phyloP scores from a whole-genome alignment of 176 grass and related monocot species.

The bread wheat (Triticum aestivum) region DNA sequence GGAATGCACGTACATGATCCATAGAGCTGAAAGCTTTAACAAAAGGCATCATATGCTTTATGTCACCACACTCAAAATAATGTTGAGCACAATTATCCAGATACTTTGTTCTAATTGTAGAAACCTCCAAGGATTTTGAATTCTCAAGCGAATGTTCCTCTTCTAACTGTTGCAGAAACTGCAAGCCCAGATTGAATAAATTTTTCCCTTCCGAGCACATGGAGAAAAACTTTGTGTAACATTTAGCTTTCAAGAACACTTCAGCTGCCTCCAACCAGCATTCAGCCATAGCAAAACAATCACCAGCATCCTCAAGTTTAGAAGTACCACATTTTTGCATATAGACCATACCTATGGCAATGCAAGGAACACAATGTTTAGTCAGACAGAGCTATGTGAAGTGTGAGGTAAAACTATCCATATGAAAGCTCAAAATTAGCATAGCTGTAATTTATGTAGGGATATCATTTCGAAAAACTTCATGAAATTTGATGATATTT shows the following conservation, averaged over 20 bases:
- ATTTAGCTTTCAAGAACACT: conserved; percentile 65
- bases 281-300: conserved; percentile 56
- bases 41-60: conserved; percentile 60
- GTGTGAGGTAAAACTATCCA: neutral
- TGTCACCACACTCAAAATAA: conserved; percentile 45
- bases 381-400: neutral
- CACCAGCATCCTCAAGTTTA: conserved; percentile 63
- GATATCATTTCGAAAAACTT: neutral
- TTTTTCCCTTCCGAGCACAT: conserved; percentile 56
- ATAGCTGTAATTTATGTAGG: neutral
- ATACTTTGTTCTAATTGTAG: conserved; percentile 37
- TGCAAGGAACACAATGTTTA: neutral
- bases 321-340: conserved; percentile 68
- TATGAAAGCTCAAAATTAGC: neutral
- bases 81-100: conserved; percentile 49
- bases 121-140: conserved; percentile 7
- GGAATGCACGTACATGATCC: conserved; percentile 43
- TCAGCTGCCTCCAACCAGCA: conserved; percentile 59
- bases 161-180: conserved; percentile 50
- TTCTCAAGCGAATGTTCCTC: conserved; percentile 28
- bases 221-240: conserved; percentile 52
- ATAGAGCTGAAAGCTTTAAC: conserved; percentile 65
- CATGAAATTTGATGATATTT: neutral
- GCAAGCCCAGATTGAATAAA: conserved; percentile 44
- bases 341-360: conserved; percentile 57